Percentiles rank a stretch among this genome's conserved stretches.
phyloP scores from a whole-genome alignment of 805 yeast species.

The Lipomyces spencermartinsiae region DNA sequence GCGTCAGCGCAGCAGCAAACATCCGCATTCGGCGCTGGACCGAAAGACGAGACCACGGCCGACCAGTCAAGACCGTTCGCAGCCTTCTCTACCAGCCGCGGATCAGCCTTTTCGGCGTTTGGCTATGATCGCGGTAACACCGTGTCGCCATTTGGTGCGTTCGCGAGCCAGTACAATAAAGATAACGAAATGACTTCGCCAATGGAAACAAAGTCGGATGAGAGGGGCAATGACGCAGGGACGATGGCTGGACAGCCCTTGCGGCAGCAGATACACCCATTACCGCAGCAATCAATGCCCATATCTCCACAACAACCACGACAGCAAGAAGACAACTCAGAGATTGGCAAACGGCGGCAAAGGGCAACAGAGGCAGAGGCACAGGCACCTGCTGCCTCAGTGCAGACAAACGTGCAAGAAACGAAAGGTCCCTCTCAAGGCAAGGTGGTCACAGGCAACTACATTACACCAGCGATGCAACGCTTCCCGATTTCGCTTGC shows the following conservation, averaged over 20 bases:
- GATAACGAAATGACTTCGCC: not conserved
- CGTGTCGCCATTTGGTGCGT: constrained; percentile 10
- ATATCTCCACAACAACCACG: constrained; percentile 4
- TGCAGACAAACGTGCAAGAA: not conserved
- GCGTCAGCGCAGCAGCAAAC: not conserved
- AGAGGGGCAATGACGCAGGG: not conserved
- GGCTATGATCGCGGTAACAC: not conserved
- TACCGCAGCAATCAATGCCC: not conserved
- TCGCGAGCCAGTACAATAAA: not conserved
- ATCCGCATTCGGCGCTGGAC: not conserved
- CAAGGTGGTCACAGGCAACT: constrained; percentile 5
- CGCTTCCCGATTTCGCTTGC: constrained; percentile 17
- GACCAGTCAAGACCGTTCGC: not conserved
- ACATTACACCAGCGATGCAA: constrained; percentile 15
- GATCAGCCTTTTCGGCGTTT: not conserved
- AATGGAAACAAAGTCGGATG: not conserved
- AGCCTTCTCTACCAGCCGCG: not conserved
- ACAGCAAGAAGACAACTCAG: constrained; percentile 3
- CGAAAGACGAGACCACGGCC: not conserved
- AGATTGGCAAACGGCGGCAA: not conserved
- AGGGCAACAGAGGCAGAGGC: not conserved
- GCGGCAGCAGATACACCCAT: not conserved
- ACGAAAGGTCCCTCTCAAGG: not conserved
- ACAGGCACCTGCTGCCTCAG: not conserved
- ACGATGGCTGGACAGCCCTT: not conserved